Conservation (phyloP, 345 rosid species). For the Eucalyptus urophylla region DNA sequence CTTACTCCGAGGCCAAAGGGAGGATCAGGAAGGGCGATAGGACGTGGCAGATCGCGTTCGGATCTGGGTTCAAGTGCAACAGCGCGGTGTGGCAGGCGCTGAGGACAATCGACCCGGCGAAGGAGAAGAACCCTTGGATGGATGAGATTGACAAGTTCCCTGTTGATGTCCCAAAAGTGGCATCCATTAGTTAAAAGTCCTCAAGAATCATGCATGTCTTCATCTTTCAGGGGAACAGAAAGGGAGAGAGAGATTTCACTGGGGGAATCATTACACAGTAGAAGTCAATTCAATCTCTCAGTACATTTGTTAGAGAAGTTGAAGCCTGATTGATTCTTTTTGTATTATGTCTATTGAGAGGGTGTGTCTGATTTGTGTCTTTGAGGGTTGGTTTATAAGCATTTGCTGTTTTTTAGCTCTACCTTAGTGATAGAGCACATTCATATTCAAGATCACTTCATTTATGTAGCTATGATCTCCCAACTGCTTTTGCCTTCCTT, state of each 20-base stretch:
- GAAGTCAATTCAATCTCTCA: not conserved
- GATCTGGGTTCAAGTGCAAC: constrained; percentile 94
- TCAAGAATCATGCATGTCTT: not conserved
- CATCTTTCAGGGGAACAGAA: not conserved
- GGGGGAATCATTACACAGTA: not conserved
- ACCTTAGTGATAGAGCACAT: not conserved
- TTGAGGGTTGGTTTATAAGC: not conserved
- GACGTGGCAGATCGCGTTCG: constrained; percentile 92
- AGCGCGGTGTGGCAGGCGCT: constrained; percentile 87
- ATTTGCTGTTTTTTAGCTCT: not conserved
- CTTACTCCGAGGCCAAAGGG: constrained; percentile 81
- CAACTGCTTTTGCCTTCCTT: not conserved
- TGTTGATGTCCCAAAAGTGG: constrained; percentile 51
- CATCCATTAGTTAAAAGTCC: not conserved
- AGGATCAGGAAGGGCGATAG: constrained; percentile 74
- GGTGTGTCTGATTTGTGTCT: not conserved
- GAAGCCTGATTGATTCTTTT: not conserved
- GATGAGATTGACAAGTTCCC: constrained; percentile 77
- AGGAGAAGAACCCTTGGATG: constrained; percentile 79
- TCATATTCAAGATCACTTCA: not conserved
- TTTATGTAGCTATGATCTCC: not conserved
- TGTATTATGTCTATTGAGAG: not conserved
- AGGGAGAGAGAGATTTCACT: not conserved
- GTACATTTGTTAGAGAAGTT: not conserved
- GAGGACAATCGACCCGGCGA: constrained; percentile 49